phyloP scores from a whole-genome alignment of 148 eudicot genomes.

The Persicaria maculosa region DNA sequence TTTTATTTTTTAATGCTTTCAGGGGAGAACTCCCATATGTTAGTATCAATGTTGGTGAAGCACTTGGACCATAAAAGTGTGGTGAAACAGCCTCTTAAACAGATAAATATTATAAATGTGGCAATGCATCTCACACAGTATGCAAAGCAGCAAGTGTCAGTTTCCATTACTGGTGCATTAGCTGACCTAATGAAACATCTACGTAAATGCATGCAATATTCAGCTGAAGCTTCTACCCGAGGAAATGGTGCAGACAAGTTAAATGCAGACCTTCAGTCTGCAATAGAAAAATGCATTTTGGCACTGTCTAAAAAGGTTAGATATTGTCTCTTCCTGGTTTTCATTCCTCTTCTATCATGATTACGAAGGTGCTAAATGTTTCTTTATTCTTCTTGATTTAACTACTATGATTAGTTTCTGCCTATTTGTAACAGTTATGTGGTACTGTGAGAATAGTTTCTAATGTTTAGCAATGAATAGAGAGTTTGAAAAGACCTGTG shows the following conservation, averaged over 20 bases:
- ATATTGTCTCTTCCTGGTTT: constrained; percentile 8
- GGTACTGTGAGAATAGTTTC: not conserved
- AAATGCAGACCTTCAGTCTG: constrained; percentile 61
- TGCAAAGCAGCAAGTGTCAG: constrained; percentile 52
- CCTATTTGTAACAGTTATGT: not conserved
- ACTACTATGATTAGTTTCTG: not conserved
- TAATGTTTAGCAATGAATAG: not conserved
- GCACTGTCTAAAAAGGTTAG: constrained; percentile 64
- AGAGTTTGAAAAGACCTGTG: not conserved
- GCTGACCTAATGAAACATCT: constrained; percentile 63
- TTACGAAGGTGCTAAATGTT: constrained; percentile 3
- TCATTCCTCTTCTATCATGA: not conserved
- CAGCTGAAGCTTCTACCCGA: constrained; percentile 45
- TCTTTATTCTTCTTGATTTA: not conserved
- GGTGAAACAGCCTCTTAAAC: constrained; percentile 57
- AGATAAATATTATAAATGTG: constrained; percentile 56
- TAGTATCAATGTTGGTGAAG: constrained; percentile 68
- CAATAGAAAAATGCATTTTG: constrained; percentile 67
- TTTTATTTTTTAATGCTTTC: constrained; percentile 16
- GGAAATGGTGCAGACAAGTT: constrained; percentile 39
- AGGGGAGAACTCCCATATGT: constrained; percentile 60
- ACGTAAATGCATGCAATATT: constrained; percentile 68
- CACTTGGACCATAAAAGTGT: constrained; percentile 79
- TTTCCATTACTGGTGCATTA: constrained; percentile 62
- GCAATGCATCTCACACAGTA: constrained; percentile 48